Conservation (phyloP, 2,329 filamentous ascomycete genomes). For the Alternaria metachromatica region DNA sequence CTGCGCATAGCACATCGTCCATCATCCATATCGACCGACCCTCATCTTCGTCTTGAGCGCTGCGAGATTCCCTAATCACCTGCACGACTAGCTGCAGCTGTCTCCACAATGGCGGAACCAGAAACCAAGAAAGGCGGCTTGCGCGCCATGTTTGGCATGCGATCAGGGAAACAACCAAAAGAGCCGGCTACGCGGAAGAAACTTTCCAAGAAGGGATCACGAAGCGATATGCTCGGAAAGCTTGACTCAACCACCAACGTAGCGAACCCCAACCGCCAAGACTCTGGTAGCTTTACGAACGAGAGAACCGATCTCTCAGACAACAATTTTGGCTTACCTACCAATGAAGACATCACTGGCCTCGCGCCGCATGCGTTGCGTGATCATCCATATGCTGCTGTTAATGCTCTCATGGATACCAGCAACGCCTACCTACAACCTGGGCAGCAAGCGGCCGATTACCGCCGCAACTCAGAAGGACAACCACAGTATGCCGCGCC, state of each 20-base stretch:
- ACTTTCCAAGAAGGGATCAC: conserved; percentile 31
- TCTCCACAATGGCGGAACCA: conserved; percentile 22
- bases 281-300: conserved; percentile 33
- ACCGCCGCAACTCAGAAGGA: conserved; percentile 36
- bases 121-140: conserved; percentile 30
- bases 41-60: neutral
- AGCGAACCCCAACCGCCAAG: conserved; percentile 24
- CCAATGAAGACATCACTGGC: conserved; percentile 17
- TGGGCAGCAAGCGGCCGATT: conserved; percentile 17
- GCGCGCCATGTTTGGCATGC: conserved; percentile 29
- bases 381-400: conserved; percentile 27
- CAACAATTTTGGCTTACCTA: conserved; percentile 11
- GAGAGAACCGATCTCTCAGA: conserved; percentile 20
- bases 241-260: conserved; percentile 13
- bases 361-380: conserved; percentile 16
- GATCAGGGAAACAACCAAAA: conserved; percentile 19
- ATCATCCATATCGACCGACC: neutral
- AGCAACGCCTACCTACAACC: conserved; percentile 5
- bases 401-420: conserved; percentile 2
- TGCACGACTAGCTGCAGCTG: neutral
- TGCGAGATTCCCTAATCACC: neutral
- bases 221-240: conserved; percentile 16
- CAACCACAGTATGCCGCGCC: conserved; percentile 29
- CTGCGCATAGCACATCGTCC: neutral
- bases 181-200: conserved; percentile 27